These are phyloP conservation scores for Fusarium begoniae DNA, from an alignment of 2,329 filamentous ascomycete species.

Conservation along the genomic window DNA sequence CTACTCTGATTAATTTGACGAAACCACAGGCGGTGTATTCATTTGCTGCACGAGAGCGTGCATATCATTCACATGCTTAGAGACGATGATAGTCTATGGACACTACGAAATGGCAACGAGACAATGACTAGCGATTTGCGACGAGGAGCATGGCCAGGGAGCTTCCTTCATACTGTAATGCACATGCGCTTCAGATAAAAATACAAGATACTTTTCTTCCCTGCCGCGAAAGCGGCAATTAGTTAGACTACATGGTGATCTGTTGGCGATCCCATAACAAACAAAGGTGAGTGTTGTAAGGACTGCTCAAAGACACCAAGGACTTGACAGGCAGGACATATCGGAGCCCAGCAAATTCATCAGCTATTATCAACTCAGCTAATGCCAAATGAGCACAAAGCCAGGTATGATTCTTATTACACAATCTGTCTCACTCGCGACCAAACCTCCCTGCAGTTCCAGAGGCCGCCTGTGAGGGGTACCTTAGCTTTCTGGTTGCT, in stretches of 20 bases:
- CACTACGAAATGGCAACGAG: no score
- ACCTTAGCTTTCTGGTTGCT: not conserved
- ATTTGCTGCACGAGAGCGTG: not conserved
- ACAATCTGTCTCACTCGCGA: not conserved
- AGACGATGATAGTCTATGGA: not conserved
- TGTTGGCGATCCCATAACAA: not conserved
- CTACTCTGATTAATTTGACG: not conserved
- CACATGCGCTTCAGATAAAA: rapidly evolving
- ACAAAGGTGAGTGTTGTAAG: not conserved
- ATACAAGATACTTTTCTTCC: rapidly evolving
- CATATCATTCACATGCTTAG: not conserved
- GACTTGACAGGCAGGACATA: not conserved
- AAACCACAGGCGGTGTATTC: not conserved
- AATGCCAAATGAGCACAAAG: not conserved
- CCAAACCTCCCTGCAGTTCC: not conserved
- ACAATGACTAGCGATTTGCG: not conserved
- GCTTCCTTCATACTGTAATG: not conserved
- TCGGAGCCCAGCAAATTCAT: no score
- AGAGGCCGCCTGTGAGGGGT: not conserved
- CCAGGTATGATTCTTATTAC: not conserved
- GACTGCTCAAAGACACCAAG: not conserved
- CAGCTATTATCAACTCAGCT: not conserved
- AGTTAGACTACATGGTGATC: not conserved
- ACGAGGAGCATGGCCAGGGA: not conserved
- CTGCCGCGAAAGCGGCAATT: not conserved